Percentiles rank a stretch among this genome's conserved stretches.
Evolutionary conservation across 306 rosid species (phyloP).

Genomic region (Cucumis sativus): DNA sequence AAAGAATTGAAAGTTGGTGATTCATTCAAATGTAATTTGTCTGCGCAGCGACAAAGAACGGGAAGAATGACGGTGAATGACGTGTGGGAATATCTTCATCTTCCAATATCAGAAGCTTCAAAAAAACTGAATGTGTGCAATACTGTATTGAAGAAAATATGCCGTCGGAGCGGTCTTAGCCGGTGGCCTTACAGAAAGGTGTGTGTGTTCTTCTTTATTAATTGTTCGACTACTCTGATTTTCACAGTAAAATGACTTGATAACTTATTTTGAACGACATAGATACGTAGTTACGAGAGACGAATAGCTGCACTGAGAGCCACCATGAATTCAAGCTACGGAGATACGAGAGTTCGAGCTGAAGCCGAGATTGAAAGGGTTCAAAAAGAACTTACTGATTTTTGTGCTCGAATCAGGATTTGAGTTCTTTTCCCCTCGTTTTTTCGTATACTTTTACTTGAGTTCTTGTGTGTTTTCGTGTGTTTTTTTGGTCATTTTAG

Average conservation of each 20-base stretch:
- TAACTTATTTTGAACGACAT: not conserved
- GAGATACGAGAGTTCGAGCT: slow-evolving; percentile 17
- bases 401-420: slow-evolving; percentile 1
- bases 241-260: too few species aligned
- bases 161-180: slow-evolving; percentile 31
- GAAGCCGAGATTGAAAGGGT: slow-evolving; percentile 34
- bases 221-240: too few species aligned
- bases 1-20: too few species aligned
- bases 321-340: slow-evolving; percentile 5
- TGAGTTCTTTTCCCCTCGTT: not conserved
- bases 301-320: slow-evolving; percentile 18
- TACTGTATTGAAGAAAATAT: slow-evolving; percentile 53
- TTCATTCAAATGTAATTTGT: too few species aligned
- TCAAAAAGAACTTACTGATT: slow-evolving; percentile 20
- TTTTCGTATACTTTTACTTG: too few species aligned
- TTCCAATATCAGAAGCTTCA: slow-evolving; percentile 46
- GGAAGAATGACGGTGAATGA: slow-evolving; percentile 35
- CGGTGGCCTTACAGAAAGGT: slow-evolving; percentile 75
- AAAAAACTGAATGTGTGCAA: slow-evolving; percentile 27
- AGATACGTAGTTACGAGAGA: slow-evolving; percentile 36
- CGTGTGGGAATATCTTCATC: slow-evolving; percentile 26
- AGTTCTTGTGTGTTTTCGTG: too few species aligned
- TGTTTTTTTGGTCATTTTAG: too few species aligned
- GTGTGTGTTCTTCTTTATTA: too few species aligned
- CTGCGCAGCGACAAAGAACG: slow-evolving; percentile 40